These are phyloP conservation scores for Chloroidium sp. DNA, from an alignment of 163 green algal genomes.

Conservation along the genomic window DNA sequence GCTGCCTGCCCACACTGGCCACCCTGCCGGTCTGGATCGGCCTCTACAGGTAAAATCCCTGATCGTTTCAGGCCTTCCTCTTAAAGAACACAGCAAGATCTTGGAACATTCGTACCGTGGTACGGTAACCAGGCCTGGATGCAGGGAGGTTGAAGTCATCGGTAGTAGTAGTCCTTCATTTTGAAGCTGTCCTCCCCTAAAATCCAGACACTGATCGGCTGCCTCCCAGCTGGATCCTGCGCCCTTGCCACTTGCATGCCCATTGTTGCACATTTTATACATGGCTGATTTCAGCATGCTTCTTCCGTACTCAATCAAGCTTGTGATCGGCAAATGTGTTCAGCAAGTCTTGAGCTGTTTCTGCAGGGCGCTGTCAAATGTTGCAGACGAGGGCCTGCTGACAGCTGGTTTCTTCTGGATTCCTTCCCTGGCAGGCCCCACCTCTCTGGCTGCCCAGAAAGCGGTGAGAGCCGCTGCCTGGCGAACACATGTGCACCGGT, in stretches of 20 bases:
- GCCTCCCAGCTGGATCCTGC: too few species aligned
- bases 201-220: too few species aligned
- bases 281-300: too few species aligned
- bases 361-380: conserved; percentile 39
- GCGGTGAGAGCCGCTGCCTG: conserved; percentile 5
- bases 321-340: too few species aligned
- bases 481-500: too few species aligned
- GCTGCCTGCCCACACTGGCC: conserved; percentile 77
- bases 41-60: conserved; percentile 54
- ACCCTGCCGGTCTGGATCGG: conserved; percentile 91
- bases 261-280: too few species aligned
- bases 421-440: conserved; percentile 80
- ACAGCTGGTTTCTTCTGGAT: conserved; percentile 94
- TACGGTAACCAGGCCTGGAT: conserved; percentile 1
- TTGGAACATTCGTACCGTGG: neutral
- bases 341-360: too few species aligned
- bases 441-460: conserved; percentile 50
- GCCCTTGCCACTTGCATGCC: too few species aligned
- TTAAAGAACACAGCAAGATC: too few species aligned
- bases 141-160: neutral
- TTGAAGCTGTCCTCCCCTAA: too few species aligned
- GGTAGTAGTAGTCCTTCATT: too few species aligned
- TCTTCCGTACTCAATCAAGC: too few species aligned
- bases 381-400: conserved; percentile 56
- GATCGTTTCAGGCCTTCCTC: neutral